Evolutionary conservation across 805 yeast genomes (phyloP).

Genomic region (Kodamaea lidongshanica): DNA sequence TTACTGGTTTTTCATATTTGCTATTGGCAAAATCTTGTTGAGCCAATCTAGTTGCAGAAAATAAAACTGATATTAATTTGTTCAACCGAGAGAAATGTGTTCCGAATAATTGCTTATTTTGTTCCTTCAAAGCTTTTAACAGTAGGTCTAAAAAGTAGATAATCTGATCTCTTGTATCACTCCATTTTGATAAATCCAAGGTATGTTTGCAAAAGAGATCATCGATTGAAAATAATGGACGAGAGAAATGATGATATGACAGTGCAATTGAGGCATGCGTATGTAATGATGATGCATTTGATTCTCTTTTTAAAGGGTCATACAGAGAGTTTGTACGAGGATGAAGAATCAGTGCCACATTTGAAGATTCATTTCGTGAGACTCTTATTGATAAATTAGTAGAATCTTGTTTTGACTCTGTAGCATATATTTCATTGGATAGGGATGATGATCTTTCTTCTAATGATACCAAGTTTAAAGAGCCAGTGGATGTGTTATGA

Average conservation of each 20-base stretch:
- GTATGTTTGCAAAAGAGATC: conserved; percentile 53
- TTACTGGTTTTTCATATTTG: conserved; percentile 41
- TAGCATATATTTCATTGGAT: too few relatives aligned
- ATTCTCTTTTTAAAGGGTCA: conserved; percentile 33
- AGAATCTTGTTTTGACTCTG: too few relatives aligned
- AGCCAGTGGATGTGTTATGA: too few relatives aligned
- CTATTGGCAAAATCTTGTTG: conserved; percentile 45
- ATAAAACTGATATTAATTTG: conserved; percentile 46
- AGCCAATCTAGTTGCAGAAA: conserved; percentile 49
- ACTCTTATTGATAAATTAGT: too few relatives aligned
- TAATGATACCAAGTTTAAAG: too few relatives aligned
- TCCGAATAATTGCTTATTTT: conserved; percentile 46
- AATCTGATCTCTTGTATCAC: conserved; percentile 44
- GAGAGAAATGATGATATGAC: conserved; percentile 37
- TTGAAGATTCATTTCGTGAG: too few relatives aligned
- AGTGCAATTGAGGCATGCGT: conserved; percentile 22
- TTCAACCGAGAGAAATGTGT: conserved; percentile 50
- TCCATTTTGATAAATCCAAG: conserved; percentile 57
- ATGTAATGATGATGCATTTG: conserved; percentile 27
- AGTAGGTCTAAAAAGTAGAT: conserved; percentile 43
- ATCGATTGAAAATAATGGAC: conserved; percentile 35
- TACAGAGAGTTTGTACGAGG: conserved; percentile 11
- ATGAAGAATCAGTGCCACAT: conserved; percentile 3
- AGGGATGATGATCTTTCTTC: too few relatives aligned
- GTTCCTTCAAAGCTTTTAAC: conserved; percentile 45